phyloP scores from a whole-genome alignment of 140 eudicot species.

The Senecio squalidus region DNA sequence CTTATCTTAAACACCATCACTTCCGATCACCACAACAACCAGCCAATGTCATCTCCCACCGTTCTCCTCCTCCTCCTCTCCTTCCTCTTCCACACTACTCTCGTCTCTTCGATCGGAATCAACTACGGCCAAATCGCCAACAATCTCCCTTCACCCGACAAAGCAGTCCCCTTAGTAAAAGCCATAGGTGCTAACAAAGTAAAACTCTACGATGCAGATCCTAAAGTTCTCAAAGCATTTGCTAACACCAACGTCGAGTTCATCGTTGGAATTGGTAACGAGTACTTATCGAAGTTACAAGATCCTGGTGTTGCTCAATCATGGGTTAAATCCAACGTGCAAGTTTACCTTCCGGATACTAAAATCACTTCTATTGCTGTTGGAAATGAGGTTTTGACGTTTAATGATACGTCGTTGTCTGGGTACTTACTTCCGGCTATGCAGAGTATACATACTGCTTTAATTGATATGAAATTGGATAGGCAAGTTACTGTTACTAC shows the following conservation, averaged over 20 bases:
- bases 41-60: constrained; percentile 14
- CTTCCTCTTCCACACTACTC: constrained; percentile 8
- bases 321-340: constrained; percentile 73
- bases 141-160: constrained; percentile 70
- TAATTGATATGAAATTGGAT: constrained; percentile 44
- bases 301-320: constrained; percentile 51
- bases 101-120: constrained; percentile 55
- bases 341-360: constrained; percentile 52
- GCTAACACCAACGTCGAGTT: constrained; percentile 69
- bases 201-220: constrained; percentile 91
- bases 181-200: constrained; percentile 62
- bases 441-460: constrained; percentile 66
- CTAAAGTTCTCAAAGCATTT: constrained; percentile 67
- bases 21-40: constrained; percentile 18
- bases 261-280: constrained; percentile 67
- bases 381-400: constrained; percentile 81
- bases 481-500: constrained; percentile 65
- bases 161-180: constrained; percentile 55
- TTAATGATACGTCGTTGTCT: constrained; percentile 53
- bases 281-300: constrained; percentile 42
- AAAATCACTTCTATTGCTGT: constrained; percentile 72
- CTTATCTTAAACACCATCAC: constrained; percentile 24
- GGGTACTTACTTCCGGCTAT: constrained; percentile 72
- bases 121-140: constrained; percentile 91
- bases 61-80: constrained; percentile 25